A percentile compares a stretch with the other conserved stretches of the same genome.
These are phyloP conservation scores for Cladosporium austrohemisphaericum DNA, from an alignment of 2,329 filamentous ascomycete species.

Conservation along the genomic window DNA sequence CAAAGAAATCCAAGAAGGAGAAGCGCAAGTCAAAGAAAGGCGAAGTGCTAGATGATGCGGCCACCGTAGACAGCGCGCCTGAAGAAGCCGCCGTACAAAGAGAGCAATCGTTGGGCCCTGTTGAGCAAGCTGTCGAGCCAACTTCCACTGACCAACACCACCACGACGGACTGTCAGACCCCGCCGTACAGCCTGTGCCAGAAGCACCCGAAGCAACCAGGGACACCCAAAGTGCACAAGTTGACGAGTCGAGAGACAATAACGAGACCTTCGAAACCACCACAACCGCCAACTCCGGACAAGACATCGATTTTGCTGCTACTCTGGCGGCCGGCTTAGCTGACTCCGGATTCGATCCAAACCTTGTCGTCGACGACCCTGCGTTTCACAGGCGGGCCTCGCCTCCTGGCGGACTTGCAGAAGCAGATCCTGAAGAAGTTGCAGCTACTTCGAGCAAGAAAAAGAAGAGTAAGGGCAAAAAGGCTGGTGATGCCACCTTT, in stretches of 20 bases:
- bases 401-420: conserved; percentile 28
- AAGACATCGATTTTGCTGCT: conserved; percentile 46
- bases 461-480: conserved; percentile 27
- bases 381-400: conserved; percentile 34
- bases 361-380: conserved; percentile 43
- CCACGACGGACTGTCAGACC: not conserved
- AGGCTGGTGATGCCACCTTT: not conserved
- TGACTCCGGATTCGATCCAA: conserved; percentile 45
- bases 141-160: not conserved
- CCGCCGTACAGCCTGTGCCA: not conserved
- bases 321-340: conserved; percentile 45
- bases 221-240: not conserved
- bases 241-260: not conserved
- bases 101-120: too few species aligned
- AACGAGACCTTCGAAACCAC: not conserved
- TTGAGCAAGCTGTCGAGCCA: too few species aligned
- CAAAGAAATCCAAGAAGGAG: conserved; percentile 34
- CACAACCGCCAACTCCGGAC: conserved; percentile 14
- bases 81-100: too few species aligned
- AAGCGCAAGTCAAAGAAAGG: conserved; percentile 35
- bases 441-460: conserved; percentile 28
- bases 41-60: not conserved
- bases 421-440: conserved; percentile 33
- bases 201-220: not conserved
- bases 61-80: too few species aligned